phyloP scores from a whole-genome alignment of 2,329 filamentous ascomycete genomes.

The Keithomyces neogunnii region DNA sequence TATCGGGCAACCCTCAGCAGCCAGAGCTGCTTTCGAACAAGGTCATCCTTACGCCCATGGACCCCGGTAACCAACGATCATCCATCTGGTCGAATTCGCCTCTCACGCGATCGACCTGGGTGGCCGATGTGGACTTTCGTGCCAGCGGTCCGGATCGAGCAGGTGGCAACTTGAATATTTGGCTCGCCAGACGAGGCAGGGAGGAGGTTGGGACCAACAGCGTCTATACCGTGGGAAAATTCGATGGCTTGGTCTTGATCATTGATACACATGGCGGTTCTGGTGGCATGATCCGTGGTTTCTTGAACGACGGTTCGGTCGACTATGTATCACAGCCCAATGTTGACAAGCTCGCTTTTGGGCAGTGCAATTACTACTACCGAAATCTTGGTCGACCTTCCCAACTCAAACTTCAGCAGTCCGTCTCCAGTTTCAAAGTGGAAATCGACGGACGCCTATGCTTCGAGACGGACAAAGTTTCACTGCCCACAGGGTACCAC shows the following conservation, averaged over 20 bases:
- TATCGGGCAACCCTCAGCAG: conserved; percentile 43
- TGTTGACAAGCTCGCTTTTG: conserved; percentile 82
- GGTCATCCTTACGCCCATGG: conserved; percentile 81
- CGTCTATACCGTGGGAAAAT: conserved; percentile 75
- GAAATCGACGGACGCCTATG: conserved; percentile 72
- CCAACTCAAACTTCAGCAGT: conserved; percentile 65
- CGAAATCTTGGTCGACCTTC: conserved; percentile 84
- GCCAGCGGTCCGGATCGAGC: conserved; percentile 77
- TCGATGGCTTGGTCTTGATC: conserved; percentile 84
- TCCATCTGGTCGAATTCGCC: conserved; percentile 68
- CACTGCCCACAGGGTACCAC: conserved; percentile 70
- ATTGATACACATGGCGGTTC: conserved; percentile 73
- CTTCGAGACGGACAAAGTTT: conserved; percentile 75
- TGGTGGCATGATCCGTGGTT: conserved; percentile 78
- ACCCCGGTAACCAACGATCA: conserved; percentile 76
- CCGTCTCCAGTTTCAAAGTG: conserved; percentile 60
- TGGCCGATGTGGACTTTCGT: conserved; percentile 78
- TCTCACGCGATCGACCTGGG: conserved; percentile 63
- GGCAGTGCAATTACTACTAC: conserved; percentile 84
- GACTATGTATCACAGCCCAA: conserved; percentile 70
- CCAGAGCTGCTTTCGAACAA: conserved; percentile 77
- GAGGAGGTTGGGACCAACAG: conserved; percentile 60
- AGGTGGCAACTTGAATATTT: conserved; percentile 85
- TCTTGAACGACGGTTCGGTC: conserved; percentile 81
- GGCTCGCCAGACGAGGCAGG: conserved; percentile 69